phyloP scores from a whole-genome alignment of 139 green algal species.

The Pedinophyceae sp. region DNA sequence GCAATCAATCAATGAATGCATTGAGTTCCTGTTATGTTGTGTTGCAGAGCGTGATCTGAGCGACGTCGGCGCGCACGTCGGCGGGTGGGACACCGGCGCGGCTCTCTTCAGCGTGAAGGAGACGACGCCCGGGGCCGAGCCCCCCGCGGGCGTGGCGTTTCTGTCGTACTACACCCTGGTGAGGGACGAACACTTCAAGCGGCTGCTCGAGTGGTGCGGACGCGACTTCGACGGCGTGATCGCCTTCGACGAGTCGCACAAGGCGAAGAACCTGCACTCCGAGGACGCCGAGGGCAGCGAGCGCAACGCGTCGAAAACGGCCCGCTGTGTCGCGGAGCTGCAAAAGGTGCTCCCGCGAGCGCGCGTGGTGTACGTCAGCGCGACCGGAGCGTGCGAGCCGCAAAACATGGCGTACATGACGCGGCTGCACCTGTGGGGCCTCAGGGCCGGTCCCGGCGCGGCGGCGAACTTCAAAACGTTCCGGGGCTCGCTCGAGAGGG shows the following conservation, averaged over 20 bases:
- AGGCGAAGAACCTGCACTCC: constrained; percentile 6
- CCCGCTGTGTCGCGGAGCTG: not conserved
- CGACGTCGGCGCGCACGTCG: constrained; percentile 13
- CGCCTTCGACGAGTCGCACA: constrained; percentile 8
- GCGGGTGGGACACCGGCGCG: no score
- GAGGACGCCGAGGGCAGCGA: no score
- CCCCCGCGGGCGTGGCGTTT: no score
- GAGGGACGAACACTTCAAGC: constrained; percentile 17
- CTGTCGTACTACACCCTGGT: no score
- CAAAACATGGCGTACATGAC: constrained; percentile 5
- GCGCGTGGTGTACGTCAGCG: constrained; percentile 5
- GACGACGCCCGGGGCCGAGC: no score
- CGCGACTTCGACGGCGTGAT: constrained; percentile 6
- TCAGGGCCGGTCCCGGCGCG: not conserved
- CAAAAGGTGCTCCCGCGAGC: constrained; percentile 2
- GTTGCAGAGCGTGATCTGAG: constrained; percentile 20
- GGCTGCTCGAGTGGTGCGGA: constrained; percentile 21
- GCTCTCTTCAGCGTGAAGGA: no score
- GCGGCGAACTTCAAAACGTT: constrained; percentile 1
- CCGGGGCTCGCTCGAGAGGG: not conserved
- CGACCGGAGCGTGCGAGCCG: constrained; percentile 5
- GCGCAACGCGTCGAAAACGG: not conserved
- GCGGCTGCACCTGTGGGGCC: constrained; percentile 4
- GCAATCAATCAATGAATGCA: no score
- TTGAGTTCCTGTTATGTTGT: no score